Evolutionary conservation across 192 early-diverging fungal species (phyloP), one percentile per base, ranked within the genome.

Genomic region (Podila clonocystis): DNA sequence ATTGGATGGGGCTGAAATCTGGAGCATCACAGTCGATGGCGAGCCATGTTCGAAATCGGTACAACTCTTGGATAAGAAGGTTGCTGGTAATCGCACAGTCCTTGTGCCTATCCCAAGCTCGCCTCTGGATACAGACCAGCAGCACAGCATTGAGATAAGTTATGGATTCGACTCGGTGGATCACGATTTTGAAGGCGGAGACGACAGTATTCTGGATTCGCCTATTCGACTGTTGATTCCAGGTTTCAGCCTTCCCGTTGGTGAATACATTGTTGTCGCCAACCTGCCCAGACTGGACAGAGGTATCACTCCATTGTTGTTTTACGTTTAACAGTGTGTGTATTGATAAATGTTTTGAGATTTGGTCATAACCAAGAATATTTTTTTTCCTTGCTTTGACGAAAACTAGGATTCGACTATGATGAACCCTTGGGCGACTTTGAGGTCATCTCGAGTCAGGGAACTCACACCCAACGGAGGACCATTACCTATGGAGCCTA

Each of bases 401-500:
- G 55, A 20, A 8, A 26, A 19, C 2, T 65, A 80, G 77, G 67
- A 29, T 50, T 73, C 29, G 70, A 73, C 57, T 80, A 80, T 50
- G 66, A 73, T 29, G 70, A 68, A 15, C 77, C 66, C 2, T 31
- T 55, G 38, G 67, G 77, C 20, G 77, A 80, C 26, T 80, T 80
- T 52, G 77, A 80, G 52, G 58, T 80, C 2, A 61, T 67, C 19
- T 73, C 70, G 3, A 65, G 11, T 8, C 36, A 63, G 0, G 77
- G 77, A 31, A n/a, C 8, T 9, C 55, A 20, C 19, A 50, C 59
- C 4, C 77, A 80, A 38, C 70, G 77, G 41, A 72, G 22, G 49
- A 73, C 70, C 24, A 65, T 80, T 3, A 80, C 77, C 5, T 80
- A 65, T 69, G 71, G 77, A 22, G 65, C 77, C 5, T 80, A 73